Percentiles rank a stretch among this genome's conserved stretches.
phyloP scores from a whole-genome alignment of 805 yeast genomes.

The Torulaspora quercuum region DNA sequence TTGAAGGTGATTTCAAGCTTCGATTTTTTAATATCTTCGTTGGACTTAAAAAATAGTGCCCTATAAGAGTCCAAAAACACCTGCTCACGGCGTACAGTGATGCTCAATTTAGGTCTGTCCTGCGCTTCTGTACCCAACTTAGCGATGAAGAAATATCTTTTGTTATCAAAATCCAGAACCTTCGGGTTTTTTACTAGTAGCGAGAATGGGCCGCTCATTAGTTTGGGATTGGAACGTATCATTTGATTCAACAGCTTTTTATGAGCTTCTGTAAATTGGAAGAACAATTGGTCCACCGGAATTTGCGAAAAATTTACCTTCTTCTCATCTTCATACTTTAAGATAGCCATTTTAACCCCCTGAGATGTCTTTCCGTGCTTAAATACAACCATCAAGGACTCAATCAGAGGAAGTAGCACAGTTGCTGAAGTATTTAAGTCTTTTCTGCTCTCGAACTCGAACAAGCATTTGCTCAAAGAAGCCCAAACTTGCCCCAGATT shows the following conservation, averaged over 20 bases:
- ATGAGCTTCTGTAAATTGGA: conserved; percentile 84
- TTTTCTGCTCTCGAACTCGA: conserved; percentile 52
- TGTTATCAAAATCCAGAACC: conserved; percentile 91
- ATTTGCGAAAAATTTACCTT: conserved; percentile 66
- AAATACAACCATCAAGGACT: conserved; percentile 93
- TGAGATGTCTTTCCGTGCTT: conserved; percentile 64
- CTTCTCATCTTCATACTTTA: conserved; percentile 56
- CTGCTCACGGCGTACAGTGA: conserved; percentile 79
- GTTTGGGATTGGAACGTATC: conserved; percentile 85
- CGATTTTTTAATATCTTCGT: conserved; percentile 66
- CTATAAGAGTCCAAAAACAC: conserved; percentile 90
- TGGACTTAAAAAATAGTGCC: conserved; percentile 71
- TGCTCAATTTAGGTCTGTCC: conserved; percentile 48
- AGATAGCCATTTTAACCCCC: conserved; percentile 46
- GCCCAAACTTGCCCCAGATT: conserved; percentile 82
- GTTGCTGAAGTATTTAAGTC: conserved; percentile 66
- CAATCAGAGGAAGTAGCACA: conserved; percentile 79
- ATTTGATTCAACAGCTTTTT: conserved; percentile 83
- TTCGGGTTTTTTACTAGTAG: conserved; percentile 83
- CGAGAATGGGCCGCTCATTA: conserved; percentile 94
- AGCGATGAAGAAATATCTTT: conserved; percentile 77
- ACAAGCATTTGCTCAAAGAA: conserved; percentile 68
- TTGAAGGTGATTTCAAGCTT: conserved; percentile 78
- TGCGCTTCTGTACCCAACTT: conserved; percentile 53
- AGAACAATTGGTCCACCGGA: conserved; percentile 74